A percentile compares a stretch with the other conserved stretches of the same genome.
phyloP scores from a whole-genome alignment of 352 stramenopile species.

The Bremia lactucae region DNA sequence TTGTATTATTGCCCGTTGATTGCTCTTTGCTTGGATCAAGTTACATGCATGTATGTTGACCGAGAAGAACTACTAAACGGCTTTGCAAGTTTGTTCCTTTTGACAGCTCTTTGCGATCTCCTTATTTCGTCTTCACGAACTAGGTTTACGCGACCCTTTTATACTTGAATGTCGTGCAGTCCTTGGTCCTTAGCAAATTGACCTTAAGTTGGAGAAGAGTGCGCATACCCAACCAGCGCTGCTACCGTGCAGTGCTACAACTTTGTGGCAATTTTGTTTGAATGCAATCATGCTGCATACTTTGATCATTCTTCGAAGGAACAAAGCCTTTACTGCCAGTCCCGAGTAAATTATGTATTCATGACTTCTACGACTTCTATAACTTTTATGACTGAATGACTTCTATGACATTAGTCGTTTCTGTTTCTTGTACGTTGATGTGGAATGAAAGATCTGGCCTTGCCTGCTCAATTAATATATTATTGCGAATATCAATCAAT shows the following conservation, averaged over 20 bases:
- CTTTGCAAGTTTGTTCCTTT: constrained; percentile 43
- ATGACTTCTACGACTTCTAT: constrained; percentile 31
- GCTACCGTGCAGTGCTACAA: constrained; percentile 67
- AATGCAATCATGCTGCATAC: constrained; percentile 49
- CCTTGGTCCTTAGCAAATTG: constrained; percentile 55
- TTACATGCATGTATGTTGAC: constrained; percentile 63
- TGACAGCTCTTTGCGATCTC: constrained; percentile 33
- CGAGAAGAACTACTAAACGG: constrained; percentile 43
- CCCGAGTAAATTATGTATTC: constrained; percentile 47
- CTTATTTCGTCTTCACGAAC: constrained; percentile 34
- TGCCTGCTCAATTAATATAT: not conserved
- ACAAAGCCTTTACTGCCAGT: constrained; percentile 40
- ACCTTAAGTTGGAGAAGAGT: constrained; percentile 67
- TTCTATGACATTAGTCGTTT: too few species aligned
- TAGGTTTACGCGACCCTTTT: constrained; percentile 22
- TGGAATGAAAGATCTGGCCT: not conserved
- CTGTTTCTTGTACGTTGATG: not conserved
- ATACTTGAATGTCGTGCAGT: constrained; percentile 43
- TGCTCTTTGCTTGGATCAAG: constrained; percentile 56
- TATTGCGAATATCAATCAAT: not conserved
- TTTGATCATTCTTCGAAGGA: constrained; percentile 35
- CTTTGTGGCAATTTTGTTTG: constrained; percentile 70
- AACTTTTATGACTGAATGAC: too few species aligned
- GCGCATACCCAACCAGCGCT: constrained; percentile 61
- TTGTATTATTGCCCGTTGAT: too few species aligned